These are phyloP conservation scores for Alternaria triticina DNA, from an alignment of 2,329 filamentous ascomycete genomes.

Conservation along the genomic window DNA sequence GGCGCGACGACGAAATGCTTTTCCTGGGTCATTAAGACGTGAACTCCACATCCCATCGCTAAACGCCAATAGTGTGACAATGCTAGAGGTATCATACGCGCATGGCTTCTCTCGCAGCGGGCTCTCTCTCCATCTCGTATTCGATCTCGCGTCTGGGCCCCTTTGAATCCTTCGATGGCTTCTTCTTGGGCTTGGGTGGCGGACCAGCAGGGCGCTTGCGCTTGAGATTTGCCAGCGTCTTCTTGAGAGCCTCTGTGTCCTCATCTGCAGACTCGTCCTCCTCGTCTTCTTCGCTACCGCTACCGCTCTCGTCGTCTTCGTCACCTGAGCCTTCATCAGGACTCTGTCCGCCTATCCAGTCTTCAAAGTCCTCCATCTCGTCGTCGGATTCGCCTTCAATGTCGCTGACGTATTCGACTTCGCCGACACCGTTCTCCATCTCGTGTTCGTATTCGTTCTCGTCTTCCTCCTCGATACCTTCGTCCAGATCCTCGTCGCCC, in stretches of 20 bases:
- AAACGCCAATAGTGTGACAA: conserved; percentile 21
- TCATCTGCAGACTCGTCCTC: conserved; percentile 64
- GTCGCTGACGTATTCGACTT: conserved; percentile 93
- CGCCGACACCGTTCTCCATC: conserved; percentile 69
- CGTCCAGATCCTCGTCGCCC: conserved; percentile 86
- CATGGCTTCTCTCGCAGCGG: conserved; percentile 48
- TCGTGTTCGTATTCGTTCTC: conserved; percentile 72
- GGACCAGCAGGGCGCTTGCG: conserved; percentile 62
- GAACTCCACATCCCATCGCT: conserved; percentile 13
- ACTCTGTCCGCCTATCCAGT: conserved; percentile 83
- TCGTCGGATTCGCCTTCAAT: conserved; percentile 77
- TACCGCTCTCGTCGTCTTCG: conserved; percentile 63
- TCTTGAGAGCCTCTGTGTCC: conserved; percentile 62
- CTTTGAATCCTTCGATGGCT: conserved; percentile 54
- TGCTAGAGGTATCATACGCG: conserved; percentile 35
- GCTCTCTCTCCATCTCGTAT: conserved; percentile 74
- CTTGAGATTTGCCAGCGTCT: conserved; percentile 60
- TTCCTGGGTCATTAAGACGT: background rate
- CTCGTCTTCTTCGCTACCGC: conserved; percentile 59
- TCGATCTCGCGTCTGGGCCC: conserved; percentile 75
- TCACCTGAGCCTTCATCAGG: conserved; percentile 61
- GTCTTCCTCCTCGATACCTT: conserved; percentile 81
- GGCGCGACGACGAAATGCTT: background rate
- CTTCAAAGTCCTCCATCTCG: conserved; percentile 75
- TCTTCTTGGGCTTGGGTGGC: conserved; percentile 64